Base-by-base conservation (phyloP, 768 basidiomycete species). In the Kwoniella dejecticola region DNA sequence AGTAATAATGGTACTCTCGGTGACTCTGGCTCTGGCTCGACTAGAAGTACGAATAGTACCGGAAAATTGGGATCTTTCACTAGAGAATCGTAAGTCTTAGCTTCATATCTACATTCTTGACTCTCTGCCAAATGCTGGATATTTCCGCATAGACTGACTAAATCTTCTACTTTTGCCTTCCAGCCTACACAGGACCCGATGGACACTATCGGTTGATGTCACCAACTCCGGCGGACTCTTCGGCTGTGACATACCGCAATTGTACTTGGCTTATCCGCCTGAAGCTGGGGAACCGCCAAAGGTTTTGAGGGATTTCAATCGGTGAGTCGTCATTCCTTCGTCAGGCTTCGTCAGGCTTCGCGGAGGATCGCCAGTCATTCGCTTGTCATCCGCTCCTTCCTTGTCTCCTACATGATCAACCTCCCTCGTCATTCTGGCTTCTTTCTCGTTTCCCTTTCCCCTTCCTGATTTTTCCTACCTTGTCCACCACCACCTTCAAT, bases 191-290 rank as follows among this genome's bases (percentile, higher is more conserved):
- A 49, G 52, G 50, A 69, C 68, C 27, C 68, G 67, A 21, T 77
- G 69, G 67, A 66, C 62, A 12, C 62, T 76, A 8, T 62, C 70
- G 0, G 68, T 62, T 17, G 74, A 76, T 49, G 63, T 78, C 30
- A 70, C 74, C 49, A 78, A 78, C 26, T 64, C 69, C 19, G 77
- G 77, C 0, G 46, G 50, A 23, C 63, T 74, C 1, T 57, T 75
- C 26, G 77, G 77, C 6, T 78, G 77, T 53, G 75, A 78, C 24
- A 67, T 78, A 6, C 75, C 77, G 8, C 77, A 78, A 50, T 59
- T 78, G n/a, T 78, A 78, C 54, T 63, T 78, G 7, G 55, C 57
- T 8, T 75, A 65, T 54, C 74, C 74, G 4, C n/a, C 47, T 2
- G 33, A 29, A 10, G 64, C 69, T 7, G 71, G 71, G 3, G 74